Evolutionary conservation across 305 asterid genomes (phyloP).

Genomic region (Solanum hybrid): DNA sequence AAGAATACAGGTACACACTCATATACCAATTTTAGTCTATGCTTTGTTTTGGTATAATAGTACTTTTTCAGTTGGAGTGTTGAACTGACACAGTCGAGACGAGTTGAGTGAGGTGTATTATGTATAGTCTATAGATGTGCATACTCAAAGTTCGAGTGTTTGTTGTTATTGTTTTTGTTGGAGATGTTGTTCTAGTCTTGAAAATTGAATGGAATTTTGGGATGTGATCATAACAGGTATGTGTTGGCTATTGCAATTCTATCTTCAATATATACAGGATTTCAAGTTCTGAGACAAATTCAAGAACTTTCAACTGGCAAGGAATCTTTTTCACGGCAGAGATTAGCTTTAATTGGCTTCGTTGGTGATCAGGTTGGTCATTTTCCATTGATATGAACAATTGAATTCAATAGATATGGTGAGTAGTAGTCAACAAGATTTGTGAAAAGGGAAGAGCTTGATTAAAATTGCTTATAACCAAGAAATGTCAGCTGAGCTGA

Average conservation of each 20-base stretch:
- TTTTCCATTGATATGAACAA: background rate
- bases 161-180: background rate
- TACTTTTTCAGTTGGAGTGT: background rate
- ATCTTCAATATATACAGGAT: conserved; percentile 51
- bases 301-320: conserved; percentile 38
- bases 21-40: background rate
- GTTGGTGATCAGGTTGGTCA: conserved; percentile 61
- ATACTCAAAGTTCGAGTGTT: background rate
- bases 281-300: conserved; percentile 43
- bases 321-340: conserved; percentile 23
- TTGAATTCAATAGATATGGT: background rate
- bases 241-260: conserved; percentile 52
- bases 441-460: background rate
- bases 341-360: conserved; percentile 34
- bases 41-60: background rate
- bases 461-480: background rate
- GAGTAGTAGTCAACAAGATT: background rate
- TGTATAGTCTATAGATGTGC: background rate
- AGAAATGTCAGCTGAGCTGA: background rate
- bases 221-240: conserved; percentile 32
- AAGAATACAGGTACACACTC: conserved; percentile 41
- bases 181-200: background rate
- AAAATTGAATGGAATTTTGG: background rate
- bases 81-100: background rate
- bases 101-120: background rate